Evolutionary conservation across 495 filamentous ascomycete genomes (phyloP), one percentile per base, ranked within the genome.

Genomic region (Xylaria sp.): DNA sequence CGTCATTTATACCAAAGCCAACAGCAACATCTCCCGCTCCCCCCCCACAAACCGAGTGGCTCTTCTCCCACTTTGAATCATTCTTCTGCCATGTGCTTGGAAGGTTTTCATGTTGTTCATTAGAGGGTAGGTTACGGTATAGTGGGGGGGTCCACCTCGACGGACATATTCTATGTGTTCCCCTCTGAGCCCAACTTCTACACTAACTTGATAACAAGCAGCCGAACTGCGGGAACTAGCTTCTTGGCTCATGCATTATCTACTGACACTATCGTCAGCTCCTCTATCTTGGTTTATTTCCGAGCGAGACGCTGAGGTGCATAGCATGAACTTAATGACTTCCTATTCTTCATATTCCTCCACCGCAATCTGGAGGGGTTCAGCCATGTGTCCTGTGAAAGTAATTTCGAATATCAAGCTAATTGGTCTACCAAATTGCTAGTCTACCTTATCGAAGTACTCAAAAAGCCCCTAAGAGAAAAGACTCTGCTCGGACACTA

Each of bases 151-250:
- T 76, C 74, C 33, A 73, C 67, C 4, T 71, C 73, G 8, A 80
- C 71, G 72, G 69, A 35, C 79, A 81, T 35, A 80, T 74, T 43
- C 8, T 4, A 37, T 37, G n/a, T 75, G 61, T 46, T 77, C 77
- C 80, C 78, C 81, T 17, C 71, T 76, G 31, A 80, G 66, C 2
- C 75, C 72, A 24, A 75, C 69, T 41, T 76, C 7, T 50, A 50
- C 46, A 24, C 71, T 2, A 80, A 52, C 31, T 75, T 74, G 35
- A 77, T 66, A 24, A 78, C 59, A 17, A 75, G 71, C 35, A 75
- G 71, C 46, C 68, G 62, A 52, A 59, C 71, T 29, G 53, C 53
- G 15, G 74, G 74, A 37, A 70, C 67, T 29, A 74, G 35, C 15
- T 61, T 41, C 29, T 64, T 61, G n/a, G 61, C 72, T 46, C 44